Conservation (phyloP, 192 early-diverging fungal genomes). For the Pilaira anomala region DNA sequence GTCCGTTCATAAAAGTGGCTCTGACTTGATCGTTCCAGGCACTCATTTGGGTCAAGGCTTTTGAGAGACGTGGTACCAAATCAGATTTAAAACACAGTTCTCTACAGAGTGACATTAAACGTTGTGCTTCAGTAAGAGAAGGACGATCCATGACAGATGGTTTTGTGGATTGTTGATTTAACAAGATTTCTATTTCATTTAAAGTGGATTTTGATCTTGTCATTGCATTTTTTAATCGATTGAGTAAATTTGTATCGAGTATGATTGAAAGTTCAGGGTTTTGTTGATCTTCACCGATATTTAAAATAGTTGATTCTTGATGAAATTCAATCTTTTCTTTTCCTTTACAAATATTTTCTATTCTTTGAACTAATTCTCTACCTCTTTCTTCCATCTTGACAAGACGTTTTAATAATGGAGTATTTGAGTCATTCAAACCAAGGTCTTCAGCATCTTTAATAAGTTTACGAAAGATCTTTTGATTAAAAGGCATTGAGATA, state of each 20-base stretch:
- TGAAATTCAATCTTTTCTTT: slow-evolving; percentile 4
- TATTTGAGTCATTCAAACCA: not conserved
- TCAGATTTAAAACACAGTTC: slow-evolving; percentile 7
- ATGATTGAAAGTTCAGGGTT: not conserved
- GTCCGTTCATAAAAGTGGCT: slow-evolving; percentile 4
- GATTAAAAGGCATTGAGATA: not conserved
- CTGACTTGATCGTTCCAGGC: slow-evolving; percentile 11
- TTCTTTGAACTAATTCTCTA: not conserved
- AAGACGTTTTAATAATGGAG: not conserved
- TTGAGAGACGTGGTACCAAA: not conserved
- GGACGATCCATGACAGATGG: slow-evolving; percentile 8
- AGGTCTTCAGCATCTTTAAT: not conserved
- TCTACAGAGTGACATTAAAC: not conserved
- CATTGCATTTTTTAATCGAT: slow-evolving; percentile 48
- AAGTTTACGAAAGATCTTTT: not conserved
- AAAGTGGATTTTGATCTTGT: slow-evolving; percentile 17
- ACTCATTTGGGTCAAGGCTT: not conserved
- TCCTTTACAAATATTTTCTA: slow-evolving; percentile 7
- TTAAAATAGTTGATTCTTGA: not conserved
- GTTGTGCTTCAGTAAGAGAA: slow-evolving; percentile 4
- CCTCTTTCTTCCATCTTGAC: not conserved
- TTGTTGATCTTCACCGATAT: not conserved
- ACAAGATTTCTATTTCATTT: not conserved
- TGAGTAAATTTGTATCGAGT: slow-evolving; percentile 28
- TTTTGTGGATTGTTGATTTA: not conserved